phyloP scores from a whole-genome alignment of 148 eudicot genomes.

The Gaultheria prostrata region DNA sequence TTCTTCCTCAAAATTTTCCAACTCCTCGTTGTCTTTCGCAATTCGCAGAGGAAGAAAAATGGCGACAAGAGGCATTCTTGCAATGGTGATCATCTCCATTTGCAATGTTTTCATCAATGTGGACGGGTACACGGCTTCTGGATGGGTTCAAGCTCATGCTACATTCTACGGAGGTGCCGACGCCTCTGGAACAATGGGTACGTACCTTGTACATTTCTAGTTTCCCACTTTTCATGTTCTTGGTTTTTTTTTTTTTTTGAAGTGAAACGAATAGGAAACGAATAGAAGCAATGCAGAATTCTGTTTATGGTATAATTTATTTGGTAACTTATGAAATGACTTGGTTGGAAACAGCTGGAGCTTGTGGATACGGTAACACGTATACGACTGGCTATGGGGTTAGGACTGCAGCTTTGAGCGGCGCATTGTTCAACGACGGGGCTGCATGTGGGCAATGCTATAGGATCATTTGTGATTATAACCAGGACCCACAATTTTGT shows the following conservation, averaged over 20 bases:
- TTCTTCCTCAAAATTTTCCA: neutral
- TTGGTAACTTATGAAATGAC: neutral
- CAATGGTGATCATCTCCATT: conserved; percentile 17
- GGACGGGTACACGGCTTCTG: conserved; percentile 15
- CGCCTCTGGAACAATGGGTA: conserved; percentile 87
- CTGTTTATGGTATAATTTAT: no score
- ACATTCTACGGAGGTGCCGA: conserved; percentile 80
- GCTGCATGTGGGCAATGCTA: conserved; percentile 85
- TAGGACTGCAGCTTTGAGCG: conserved; percentile 76
- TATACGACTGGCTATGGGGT: conserved; percentile 69
- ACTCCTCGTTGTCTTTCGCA: neutral
- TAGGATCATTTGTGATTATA: conserved; percentile 67
- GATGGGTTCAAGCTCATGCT: conserved; percentile 38
- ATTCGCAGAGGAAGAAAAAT: conserved; percentile 17
- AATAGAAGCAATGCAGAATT: no score
- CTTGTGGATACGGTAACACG: conserved; percentile 91
- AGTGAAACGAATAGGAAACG: no score
- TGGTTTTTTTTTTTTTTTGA: neutral
- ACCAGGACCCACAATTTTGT: conserved; percentile 56
- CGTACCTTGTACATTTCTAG: neutral
- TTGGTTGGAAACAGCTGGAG: conserved; percentile 61
- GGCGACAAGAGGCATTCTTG: conserved; percentile 23
- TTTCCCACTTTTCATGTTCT: neutral
- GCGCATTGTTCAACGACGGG: conserved; percentile 77
- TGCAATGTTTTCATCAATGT: conserved; percentile 28